A percentile compares a stretch with the other conserved stretches of the same genome.
Conservation (phyloP, 805 yeast genomes). For the Candida incommunis region DNA sequence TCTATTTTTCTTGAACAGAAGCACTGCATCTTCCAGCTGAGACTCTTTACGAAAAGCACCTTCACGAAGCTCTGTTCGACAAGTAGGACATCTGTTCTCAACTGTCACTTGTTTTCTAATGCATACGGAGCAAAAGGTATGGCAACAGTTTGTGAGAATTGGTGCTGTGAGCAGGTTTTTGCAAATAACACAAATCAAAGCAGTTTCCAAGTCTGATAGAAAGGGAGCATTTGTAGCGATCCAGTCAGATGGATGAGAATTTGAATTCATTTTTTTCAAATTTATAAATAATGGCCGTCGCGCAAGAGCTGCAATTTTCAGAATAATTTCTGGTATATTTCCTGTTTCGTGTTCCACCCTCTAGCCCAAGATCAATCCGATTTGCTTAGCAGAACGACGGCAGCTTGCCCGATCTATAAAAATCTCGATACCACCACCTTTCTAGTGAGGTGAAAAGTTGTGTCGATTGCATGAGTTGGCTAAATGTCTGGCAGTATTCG, state of each 20-base stretch:
- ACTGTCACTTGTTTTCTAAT: not conserved
- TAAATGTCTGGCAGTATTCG: no score
- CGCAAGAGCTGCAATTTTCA: no score
- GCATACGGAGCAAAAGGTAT: not conserved
- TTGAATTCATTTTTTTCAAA: no score
- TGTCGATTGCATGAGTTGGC: no score
- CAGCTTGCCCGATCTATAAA: no score
- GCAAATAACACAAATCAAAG: conserved; percentile 1
- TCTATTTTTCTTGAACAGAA: not conserved
- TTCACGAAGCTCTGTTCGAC: not conserved
- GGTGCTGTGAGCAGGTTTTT: not conserved
- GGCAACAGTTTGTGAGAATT: not conserved
- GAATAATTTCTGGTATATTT: no score
- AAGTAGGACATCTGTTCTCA: not conserved
- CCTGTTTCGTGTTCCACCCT: no score
- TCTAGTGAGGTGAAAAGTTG: no score
- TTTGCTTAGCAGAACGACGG: no score
- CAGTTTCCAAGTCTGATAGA: not conserved
- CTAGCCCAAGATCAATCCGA: no score
- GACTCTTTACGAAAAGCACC: not conserved
- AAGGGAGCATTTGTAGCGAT: not conserved
- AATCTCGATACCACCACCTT: no score
- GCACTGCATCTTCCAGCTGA: not conserved
- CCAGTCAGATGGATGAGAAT: not conserved
- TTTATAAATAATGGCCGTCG: no score